Evolutionary conservation across 1,139 yeast species (phyloP), one percentile per base, ranked within the genome.

Genomic region (Scheffersomyces segobiensis): DNA sequence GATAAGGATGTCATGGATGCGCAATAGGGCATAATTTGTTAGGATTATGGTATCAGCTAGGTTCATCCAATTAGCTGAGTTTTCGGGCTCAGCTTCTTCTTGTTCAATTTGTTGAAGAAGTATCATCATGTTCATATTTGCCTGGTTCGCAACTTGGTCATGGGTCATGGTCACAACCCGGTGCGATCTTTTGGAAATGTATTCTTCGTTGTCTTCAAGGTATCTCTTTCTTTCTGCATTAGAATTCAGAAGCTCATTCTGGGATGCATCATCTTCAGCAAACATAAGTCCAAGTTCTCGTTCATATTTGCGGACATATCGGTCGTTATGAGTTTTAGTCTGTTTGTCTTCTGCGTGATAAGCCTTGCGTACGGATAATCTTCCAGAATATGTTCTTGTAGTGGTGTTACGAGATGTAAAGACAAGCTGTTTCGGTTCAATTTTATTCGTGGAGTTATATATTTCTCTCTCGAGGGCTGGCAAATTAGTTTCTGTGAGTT

Each of bases 341-440:
- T 55, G 53, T 14, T 42, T 19, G 18, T 58, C 58, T 19, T 57
- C 60, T 7, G 51, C 24, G 2, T 55, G 26, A 55, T 62, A 65
- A 22, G 55, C 57, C 50, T 64, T 63, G 46, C 67, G 59, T 17
- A 65, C 64, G 2, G 67, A 65, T 3, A 65, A 57, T 49, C 67
- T 48, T 5, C 50, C 50, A 48, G 50, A 20, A 12, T 48, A 48
- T 24, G 26, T 24, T 32, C 42, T 32, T 32, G 42, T 32, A 17
- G 8, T 8, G 14, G 42, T 8, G 42, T 8, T 32, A 12, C 17
- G 17, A 32, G 42, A 14, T 17, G 12, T 14, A 7, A 32, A 26
- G 8, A 26, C 12, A 2, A 32, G 8, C 3, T 12, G 42, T 17
- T 10, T 32, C 42, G 12, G 42, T 32, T 32, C 42, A 32, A 32